Evolutionary conservation across 2,329 filamentous ascomycete species (phyloP).

Genomic region (Aspergillus hiratsukae): DNA sequence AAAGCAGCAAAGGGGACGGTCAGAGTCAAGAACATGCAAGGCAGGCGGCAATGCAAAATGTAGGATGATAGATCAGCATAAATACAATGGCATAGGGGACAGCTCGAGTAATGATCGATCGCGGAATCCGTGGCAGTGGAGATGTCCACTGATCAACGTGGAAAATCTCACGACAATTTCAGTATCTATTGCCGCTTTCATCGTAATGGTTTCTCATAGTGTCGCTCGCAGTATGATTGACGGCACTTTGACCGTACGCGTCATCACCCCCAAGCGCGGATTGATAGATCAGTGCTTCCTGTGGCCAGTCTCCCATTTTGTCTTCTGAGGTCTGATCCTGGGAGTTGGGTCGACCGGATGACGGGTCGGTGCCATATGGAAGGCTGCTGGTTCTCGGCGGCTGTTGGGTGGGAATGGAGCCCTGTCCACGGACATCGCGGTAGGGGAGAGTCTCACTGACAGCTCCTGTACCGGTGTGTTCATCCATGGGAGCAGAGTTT

Average conservation of each 20-base stretch:
- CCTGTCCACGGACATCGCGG: slow-evolving; percentile 7
- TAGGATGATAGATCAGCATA: not conserved
- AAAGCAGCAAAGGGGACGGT: not conserved
- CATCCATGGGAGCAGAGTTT: slow-evolving; percentile 6
- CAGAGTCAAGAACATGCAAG: not conserved
- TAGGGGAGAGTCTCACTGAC: slow-evolving; percentile 11
- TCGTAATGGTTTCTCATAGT: slow-evolving; percentile 26
- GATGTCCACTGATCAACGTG: not conserved
- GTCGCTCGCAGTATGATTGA: slow-evolving; percentile 16
- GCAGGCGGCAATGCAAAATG: not conserved
- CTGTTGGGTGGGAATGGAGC: slow-evolving; percentile 22
- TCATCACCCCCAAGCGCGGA: slow-evolving; percentile 21
- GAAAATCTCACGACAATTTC: not conserved
- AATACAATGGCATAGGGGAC: not conserved
- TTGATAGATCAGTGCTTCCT: slow-evolving; percentile 40
- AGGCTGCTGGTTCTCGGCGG: slow-evolving; percentile 20
- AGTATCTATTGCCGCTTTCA: slow-evolving; percentile 19
- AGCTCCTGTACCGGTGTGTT: slow-evolving; percentile 6
- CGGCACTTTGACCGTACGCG: slow-evolving; percentile 11
- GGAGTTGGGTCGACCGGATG: slow-evolving; percentile 8
- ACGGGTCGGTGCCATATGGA: slow-evolving; percentile 12
- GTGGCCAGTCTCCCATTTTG: slow-evolving; percentile 35
- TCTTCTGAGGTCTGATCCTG: slow-evolving; percentile 20
- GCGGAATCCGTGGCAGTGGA: not conserved
- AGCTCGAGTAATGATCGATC: not conserved